Evolutionary conservation across 495 filamentous ascomycete species (phyloP), one percentile per base, ranked within the genome.

Genomic region (Apodospora peruviana): DNA sequence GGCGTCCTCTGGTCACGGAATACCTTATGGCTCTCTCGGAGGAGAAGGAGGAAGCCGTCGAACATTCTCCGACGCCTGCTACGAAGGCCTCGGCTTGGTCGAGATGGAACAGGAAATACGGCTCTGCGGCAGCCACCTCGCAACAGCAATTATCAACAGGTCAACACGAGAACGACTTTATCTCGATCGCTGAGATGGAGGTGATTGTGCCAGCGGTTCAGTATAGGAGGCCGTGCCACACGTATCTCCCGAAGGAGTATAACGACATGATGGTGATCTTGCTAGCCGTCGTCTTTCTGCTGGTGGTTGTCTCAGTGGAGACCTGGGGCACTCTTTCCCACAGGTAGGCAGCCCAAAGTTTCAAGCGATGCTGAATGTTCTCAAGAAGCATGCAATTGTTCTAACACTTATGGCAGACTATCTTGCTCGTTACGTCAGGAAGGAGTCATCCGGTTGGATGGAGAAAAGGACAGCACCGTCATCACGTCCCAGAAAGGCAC

Each of bases 231-330:
- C 58, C 50, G 25, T 51, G 42, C 25, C 53, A 45, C 5, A 49
- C 38, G 14, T 36, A 21, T 1, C 12, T 48, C 3, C 42, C 48
- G 17, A 57, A 61, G n/a, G 59, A 74, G 17, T 61, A 66, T 32
- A 69, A 68, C 34, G 69, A 72, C 41, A 53, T 73, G 48, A 45
- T 73, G 19, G 65, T 67, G 3, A 56, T 72, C 18, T 49, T 58
- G 16, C 48, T 73, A 21, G 64, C 61, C 8, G 49, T 64, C 2
- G 44, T 52, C 5, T 67, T 72, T 27, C 35, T 74, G 21, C 20
- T 60, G 18, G 58, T 61, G 4, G 58, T 74, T 11, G 45, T 72
- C 7, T 19, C 56, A 5, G 47, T 71, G 22, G 70, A 74, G 53
- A 55, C 62, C 14, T 65, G 60, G 52, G 64, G 55, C 37, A 52